These are phyloP conservation scores for Pythium sukuiense DNA, from an alignment of 352 stramenopile genomes.

Conservation along the genomic window DNA sequence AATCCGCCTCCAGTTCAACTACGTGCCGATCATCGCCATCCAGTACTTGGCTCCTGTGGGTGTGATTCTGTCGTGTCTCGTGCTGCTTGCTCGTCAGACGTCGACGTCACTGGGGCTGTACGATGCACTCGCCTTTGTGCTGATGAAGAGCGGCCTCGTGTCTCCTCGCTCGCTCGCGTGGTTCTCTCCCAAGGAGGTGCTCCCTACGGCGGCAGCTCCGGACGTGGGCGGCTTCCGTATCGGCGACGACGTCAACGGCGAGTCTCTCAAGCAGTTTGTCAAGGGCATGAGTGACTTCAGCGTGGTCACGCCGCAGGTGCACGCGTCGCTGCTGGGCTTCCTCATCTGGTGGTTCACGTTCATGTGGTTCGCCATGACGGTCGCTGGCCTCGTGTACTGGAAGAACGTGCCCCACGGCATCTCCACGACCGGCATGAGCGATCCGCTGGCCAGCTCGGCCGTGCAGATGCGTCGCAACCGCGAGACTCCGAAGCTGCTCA, in stretches of 20 bases:
- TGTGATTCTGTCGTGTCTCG: conserved; percentile 38
- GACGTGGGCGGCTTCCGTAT: conserved; percentile 62
- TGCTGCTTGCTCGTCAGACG: conserved; percentile 61
- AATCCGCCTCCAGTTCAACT: conserved; percentile 82
- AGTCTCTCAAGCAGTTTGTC: conserved; percentile 52
- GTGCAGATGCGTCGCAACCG: conserved; percentile 43
- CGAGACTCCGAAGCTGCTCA: conserved; percentile 64
- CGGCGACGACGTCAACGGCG: conserved; percentile 46
- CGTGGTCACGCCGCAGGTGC: conserved; percentile 57
- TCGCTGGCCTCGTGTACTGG: conserved; percentile 60
- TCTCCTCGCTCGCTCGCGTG: conserved; percentile 19
- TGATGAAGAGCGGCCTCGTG: conserved; percentile 28
- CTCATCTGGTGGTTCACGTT: conserved; percentile 55
- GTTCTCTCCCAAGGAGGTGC: conserved; percentile 23
- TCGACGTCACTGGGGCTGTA: conserved; percentile 48
- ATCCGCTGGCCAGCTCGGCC: not conserved
- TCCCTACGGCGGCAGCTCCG: conserved; percentile 37
- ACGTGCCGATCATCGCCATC: conserved; percentile 72
- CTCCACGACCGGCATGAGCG: conserved; percentile 22
- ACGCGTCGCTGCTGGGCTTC: conserved; percentile 64
- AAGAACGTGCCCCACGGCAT: conserved; percentile 54
- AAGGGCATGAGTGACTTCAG: conserved; percentile 66
- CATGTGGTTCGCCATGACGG: conserved; percentile 56
- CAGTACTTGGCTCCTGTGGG: conserved; percentile 72
- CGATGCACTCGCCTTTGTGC: conserved; percentile 28